Percentiles rank a stretch among this genome's conserved stretches.
These are phyloP conservation scores for Wickerhamomyces pijperi DNA, from an alignment of 805 yeast genomes.

Conservation along the genomic window DNA sequence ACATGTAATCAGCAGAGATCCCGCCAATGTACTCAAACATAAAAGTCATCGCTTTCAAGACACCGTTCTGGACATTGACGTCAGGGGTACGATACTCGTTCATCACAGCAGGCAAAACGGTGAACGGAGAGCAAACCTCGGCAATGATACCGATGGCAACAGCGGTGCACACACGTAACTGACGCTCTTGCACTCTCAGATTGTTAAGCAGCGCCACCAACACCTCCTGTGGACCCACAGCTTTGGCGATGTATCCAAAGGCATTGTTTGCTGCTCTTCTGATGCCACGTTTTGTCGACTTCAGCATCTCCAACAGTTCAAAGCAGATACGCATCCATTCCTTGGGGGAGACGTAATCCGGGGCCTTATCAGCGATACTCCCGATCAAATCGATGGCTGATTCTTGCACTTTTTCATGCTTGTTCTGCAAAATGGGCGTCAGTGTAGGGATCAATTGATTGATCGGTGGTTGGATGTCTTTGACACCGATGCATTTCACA, in stretches of 20 bases:
- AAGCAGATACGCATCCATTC: conserved; percentile 98
- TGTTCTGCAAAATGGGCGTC: conserved; percentile 82
- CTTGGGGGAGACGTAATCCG: conserved; percentile 76
- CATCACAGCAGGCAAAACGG: conserved; percentile 90
- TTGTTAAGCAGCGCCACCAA: conserved; percentile 74
- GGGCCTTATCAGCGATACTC: conserved; percentile 64
- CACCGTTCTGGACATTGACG: conserved; percentile 90
- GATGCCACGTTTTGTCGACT: conserved; percentile 65
- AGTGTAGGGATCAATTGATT: conserved; percentile 76
- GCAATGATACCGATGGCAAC: conserved; percentile 98
- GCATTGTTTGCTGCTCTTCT: conserved; percentile 81
- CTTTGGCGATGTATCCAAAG: conserved; percentile 82
- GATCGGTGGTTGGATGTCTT: conserved; percentile 66
- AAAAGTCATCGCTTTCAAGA: conserved; percentile 80
- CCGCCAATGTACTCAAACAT: conserved; percentile 87
- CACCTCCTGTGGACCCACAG: conserved; percentile 94
- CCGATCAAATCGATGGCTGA: conserved; percentile 73
- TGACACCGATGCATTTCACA: conserved; percentile 46
- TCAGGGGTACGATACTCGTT: conserved; percentile 92
- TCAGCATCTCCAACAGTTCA: conserved; percentile 80
- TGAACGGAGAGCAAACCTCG: conserved; percentile 83
- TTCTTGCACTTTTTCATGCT: conserved; percentile 87
- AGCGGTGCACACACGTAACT: conserved; percentile 91
- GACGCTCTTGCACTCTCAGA: conserved; percentile 88
- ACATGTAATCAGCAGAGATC: conserved; percentile 69